Conservation (phyloP, 331 rosid genomes). For the Ulmus americana region DNA sequence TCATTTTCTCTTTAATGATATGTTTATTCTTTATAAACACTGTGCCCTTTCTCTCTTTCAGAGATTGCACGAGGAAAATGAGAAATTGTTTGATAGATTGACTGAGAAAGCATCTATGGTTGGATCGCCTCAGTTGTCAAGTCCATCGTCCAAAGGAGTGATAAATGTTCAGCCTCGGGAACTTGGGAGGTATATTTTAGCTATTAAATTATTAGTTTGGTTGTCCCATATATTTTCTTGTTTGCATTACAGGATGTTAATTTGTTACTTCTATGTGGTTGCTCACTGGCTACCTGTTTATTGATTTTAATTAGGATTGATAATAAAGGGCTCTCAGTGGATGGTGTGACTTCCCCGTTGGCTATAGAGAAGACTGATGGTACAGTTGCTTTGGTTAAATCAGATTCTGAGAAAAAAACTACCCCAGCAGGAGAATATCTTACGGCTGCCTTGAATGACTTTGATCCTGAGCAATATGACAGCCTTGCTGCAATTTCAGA, state of each 20-base stretch:
- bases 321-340: conserved; percentile 46
- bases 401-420: conserved; percentile 61
- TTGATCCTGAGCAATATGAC: conserved; percentile 91
- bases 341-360: conserved; percentile 53
- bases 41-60: conserved; percentile 28
- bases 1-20: no score
- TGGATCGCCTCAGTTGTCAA: conserved; percentile 66
- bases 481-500: conserved; percentile 97
- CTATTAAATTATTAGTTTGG: conserved; percentile 4
- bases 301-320: conserved; percentile 50
- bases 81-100: conserved; percentile 83
- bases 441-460: conserved; percentile 84
- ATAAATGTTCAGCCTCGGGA: conserved; percentile 62
- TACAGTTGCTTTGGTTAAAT: conserved; percentile 77
- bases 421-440: conserved; percentile 99
- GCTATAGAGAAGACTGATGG: conserved; percentile 62
- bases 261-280: neutral
- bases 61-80: conserved; percentile 99
- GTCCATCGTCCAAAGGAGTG: conserved; percentile 51
- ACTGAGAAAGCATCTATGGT: conserved; percentile 72
- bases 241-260: neutral
- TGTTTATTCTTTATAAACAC: no score
- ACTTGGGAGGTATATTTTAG: conserved; percentile 42
- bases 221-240: conserved; percentile 21
- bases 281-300: conserved; percentile 20